Evolutionary conservation across 2,329 filamentous ascomycete species (phyloP).

Genomic region (Ophiocordyceps australis): DNA sequence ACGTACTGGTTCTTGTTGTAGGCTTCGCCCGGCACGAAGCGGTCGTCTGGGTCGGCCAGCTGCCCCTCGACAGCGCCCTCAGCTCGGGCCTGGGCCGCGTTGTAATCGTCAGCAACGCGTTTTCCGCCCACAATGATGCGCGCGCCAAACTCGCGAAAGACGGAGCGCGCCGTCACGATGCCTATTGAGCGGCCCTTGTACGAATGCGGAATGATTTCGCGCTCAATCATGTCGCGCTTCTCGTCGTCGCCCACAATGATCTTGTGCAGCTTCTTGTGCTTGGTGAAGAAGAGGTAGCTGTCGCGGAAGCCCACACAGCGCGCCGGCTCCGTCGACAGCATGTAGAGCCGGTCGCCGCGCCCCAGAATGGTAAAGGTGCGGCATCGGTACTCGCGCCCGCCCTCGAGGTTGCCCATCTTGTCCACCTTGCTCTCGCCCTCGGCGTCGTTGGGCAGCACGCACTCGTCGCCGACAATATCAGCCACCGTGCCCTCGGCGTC

Average conservation of each 20-base stretch:
- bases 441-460: slow-evolving; percentile 67
- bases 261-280: slow-evolving; percentile 91
- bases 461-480: slow-evolving; percentile 83
- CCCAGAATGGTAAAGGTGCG: slow-evolving; percentile 84
- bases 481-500: slow-evolving; percentile 89
- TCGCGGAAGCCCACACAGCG: slow-evolving; percentile 94
- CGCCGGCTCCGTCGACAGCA: slow-evolving; percentile 94
- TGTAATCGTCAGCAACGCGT: slow-evolving; percentile 78
- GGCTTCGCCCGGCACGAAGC: slow-evolving; percentile 55
- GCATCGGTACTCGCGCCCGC: slow-evolving; percentile 81
- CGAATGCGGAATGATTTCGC: slow-evolving; percentile 89
- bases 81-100: slow-evolving; percentile 54
- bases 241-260: slow-evolving; percentile 97
- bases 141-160: slow-evolving; percentile 92
- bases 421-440: slow-evolving; percentile 91
- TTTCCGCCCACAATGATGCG: slow-evolving; percentile 85
- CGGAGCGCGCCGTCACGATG: slow-evolving; percentile 87
- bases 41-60: slow-evolving; percentile 77
- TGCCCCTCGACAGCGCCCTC: slow-evolving; percentile 76
- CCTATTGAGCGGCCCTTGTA: slow-evolving; percentile 98
- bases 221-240: slow-evolving; percentile 89
- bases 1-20: slow-evolving; percentile 99
- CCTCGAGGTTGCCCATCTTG: slow-evolving; percentile 66
- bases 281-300: slow-evolving; percentile 97
- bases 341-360: slow-evolving; percentile 76